Evolutionary conservation across 163 green algal species (phyloP).

Genomic region (Scenedesmus sp.): DNA sequence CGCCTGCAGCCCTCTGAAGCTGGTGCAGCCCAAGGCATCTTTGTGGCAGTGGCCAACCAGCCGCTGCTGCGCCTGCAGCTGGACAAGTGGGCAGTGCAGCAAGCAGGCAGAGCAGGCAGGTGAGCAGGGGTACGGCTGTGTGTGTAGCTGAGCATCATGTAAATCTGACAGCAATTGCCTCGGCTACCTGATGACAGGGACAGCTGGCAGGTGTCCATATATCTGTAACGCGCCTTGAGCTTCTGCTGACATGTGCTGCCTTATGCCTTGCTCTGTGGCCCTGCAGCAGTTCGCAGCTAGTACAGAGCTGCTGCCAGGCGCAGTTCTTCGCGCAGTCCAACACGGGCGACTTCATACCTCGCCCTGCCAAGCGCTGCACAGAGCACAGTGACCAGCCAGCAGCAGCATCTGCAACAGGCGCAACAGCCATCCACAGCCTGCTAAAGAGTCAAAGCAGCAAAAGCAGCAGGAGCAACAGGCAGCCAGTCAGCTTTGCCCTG

Average conservation of each 20-base stretch:
- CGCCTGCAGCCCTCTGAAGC: constrained; percentile 16
- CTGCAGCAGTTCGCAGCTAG: neutral
- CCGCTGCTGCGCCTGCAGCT: constrained; percentile 17
- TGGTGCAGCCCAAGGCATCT: constrained; percentile 30
- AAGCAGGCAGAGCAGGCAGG: constrained; percentile 10
- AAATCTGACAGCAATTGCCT: neutral
- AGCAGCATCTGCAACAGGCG: constrained; percentile 19
- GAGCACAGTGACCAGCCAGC: constrained; percentile 1
- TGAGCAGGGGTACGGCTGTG: neutral
- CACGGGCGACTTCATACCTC: neutral
- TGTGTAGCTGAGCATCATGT: no score
- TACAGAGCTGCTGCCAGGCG: constrained; percentile 1
- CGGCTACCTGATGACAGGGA: no score
- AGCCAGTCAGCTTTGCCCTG: neutral
- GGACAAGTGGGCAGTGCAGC: constrained; percentile 3
- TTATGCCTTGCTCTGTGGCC: neutral
- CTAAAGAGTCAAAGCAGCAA: neutral
- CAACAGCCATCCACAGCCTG: neutral
- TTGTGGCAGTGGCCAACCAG: constrained; percentile 36
- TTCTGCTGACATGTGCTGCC: neutral
- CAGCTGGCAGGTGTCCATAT: neutral
- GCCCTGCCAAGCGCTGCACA: neutral
- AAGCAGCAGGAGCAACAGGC: neutral
- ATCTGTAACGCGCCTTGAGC: neutral
- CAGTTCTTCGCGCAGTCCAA: neutral